phyloP scores from a whole-genome alignment of 2,329 filamentous ascomycete species.

The Alternaria infectoria region DNA sequence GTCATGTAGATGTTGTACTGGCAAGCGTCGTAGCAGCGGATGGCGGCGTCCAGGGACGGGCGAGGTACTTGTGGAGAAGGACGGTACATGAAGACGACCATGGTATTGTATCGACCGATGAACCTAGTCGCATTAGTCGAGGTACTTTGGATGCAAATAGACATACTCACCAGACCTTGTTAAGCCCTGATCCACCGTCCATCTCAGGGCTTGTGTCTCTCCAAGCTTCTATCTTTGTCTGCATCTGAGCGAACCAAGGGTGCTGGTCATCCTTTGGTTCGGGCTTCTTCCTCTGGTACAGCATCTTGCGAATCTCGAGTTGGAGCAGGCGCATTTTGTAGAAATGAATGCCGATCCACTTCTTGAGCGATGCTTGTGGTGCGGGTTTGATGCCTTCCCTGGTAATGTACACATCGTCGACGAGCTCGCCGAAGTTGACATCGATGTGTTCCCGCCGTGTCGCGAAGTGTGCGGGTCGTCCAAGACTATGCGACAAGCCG shows the following conservation, averaged over 20 bases:
- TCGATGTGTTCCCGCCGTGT: conserved; percentile 83
- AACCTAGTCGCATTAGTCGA: conserved; percentile 55
- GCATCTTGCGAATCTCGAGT: conserved; percentile 81
- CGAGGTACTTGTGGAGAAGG: conserved; percentile 91
- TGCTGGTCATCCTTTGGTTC: conserved; percentile 80
- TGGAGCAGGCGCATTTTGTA: conserved; percentile 89
- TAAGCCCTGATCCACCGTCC: conserved; percentile 71
- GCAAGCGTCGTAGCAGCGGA: conserved; percentile 82
- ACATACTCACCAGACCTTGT: conserved; percentile 74
- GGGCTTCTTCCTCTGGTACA: conserved; percentile 83
- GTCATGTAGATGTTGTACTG: conserved; percentile 82
- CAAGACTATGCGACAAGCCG: conserved; percentile 84
- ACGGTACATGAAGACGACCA: conserved; percentile 85
- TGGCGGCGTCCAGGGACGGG: conserved; percentile 78
- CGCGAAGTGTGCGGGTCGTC: conserved; percentile 83
- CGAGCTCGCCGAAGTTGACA: conserved; percentile 81
- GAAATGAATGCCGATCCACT: conserved; percentile 89
- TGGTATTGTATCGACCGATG: conserved; percentile 77
- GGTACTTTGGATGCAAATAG: neutral
- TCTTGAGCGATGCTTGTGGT: conserved; percentile 77
- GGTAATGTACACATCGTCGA: conserved; percentile 84
- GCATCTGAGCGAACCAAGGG: conserved; percentile 85
- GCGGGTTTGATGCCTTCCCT: conserved; percentile 72
- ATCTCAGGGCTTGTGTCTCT: conserved; percentile 75
- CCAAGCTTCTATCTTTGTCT: conserved; percentile 80